Evolutionary conservation across 805 yeast genomes (phyloP).

Genomic region (Ogataea paraovalis): DNA sequence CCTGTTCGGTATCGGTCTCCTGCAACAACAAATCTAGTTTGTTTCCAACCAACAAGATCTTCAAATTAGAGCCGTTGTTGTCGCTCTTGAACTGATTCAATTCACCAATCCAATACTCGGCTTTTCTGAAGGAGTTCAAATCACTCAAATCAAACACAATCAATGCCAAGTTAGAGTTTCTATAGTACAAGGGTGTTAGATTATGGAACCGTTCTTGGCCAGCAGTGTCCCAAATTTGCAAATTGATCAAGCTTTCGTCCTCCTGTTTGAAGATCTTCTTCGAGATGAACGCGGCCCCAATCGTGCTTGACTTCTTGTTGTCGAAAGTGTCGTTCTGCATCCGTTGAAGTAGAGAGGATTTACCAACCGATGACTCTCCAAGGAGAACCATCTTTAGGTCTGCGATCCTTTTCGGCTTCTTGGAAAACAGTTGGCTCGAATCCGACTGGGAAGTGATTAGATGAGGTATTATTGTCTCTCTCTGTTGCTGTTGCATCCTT

Average conservation of each 20-base stretch:
- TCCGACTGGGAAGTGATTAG: conserved; percentile 4
- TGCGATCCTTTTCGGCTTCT: conserved; percentile 25
- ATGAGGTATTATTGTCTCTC: conserved; percentile 18
- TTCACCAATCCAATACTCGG: conserved; percentile 89
- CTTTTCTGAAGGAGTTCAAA: conserved; percentile 51
- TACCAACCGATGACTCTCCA: conserved; percentile 60
- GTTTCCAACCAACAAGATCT: conserved; percentile 68
- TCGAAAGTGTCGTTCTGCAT: conserved; percentile 73
- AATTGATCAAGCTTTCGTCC: conserved; percentile 36
- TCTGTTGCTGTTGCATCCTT: neutral
- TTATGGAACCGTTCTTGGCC: conserved; percentile 89
- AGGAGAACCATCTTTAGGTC: conserved; percentile 35
- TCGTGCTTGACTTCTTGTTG: conserved; percentile 80
- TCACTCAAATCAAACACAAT: conserved; percentile 83
- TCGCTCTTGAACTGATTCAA: conserved; percentile 36
- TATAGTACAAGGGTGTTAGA: conserved; percentile 77
- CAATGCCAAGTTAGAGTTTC: conserved; percentile 79
- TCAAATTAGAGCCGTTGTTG: conserved; percentile 21
- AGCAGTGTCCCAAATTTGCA: conserved; percentile 92
- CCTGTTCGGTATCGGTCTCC: neutral
- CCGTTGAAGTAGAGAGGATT: conserved; percentile 73
- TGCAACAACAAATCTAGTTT: conserved; percentile 59
- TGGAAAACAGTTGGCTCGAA: conserved; percentile 3
- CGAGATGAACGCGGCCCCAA: conserved; percentile 97
- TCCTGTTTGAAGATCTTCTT: conserved; percentile 52